Evolutionary conservation across 2,329 filamentous ascomycete genomes (phyloP).

Genomic region (Botrytis elliptica): DNA sequence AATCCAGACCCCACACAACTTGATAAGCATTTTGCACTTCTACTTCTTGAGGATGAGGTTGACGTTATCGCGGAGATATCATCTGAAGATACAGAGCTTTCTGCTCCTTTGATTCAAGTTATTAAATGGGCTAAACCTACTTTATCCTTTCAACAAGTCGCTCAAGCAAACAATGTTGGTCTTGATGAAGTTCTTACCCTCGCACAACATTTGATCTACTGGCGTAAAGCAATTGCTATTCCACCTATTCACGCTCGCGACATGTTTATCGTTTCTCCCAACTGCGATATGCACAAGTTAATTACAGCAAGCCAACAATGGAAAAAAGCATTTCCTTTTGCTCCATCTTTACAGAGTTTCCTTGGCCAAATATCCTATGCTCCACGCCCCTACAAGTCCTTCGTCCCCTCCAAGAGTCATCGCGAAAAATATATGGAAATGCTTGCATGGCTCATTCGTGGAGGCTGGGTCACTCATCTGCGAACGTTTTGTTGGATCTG

Average conservation of each 20-base stretch:
- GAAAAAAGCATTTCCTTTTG: slow-evolving; percentile 74
- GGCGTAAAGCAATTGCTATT: slow-evolving; percentile 88
- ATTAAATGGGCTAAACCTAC: slow-evolving; percentile 71
- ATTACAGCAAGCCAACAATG: slow-evolving; percentile 69
- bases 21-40: slow-evolving; percentile 81
- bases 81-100: slow-evolving; percentile 71
- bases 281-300: slow-evolving; percentile 74
- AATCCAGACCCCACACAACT: slow-evolving; percentile 65
- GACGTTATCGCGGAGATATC: slow-evolving; percentile 73
- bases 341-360: slow-evolving; percentile 82
- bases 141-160: slow-evolving; percentile 68
- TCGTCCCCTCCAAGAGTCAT: slow-evolving; percentile 85
- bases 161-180: slow-evolving; percentile 68
- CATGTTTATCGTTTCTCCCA: slow-evolving; percentile 87
- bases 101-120: slow-evolving; percentile 76
- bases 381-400: slow-evolving; percentile 77
- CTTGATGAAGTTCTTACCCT: slow-evolving; percentile 81
- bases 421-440: slow-evolving; percentile 86
- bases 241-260: slow-evolving; percentile 87
- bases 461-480: slow-evolving; percentile 91
- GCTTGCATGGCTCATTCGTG: slow-evolving; percentile 87
- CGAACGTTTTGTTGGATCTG: slow-evolving; percentile 89
- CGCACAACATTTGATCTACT: slow-evolving; percentile 91
- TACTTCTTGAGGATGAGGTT: slow-evolving; percentile 80
- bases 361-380: slow-evolving; percentile 77